Conservation (phyloP, 2,329 filamentous ascomycete species). For the Ascochyta fabae region DNA sequence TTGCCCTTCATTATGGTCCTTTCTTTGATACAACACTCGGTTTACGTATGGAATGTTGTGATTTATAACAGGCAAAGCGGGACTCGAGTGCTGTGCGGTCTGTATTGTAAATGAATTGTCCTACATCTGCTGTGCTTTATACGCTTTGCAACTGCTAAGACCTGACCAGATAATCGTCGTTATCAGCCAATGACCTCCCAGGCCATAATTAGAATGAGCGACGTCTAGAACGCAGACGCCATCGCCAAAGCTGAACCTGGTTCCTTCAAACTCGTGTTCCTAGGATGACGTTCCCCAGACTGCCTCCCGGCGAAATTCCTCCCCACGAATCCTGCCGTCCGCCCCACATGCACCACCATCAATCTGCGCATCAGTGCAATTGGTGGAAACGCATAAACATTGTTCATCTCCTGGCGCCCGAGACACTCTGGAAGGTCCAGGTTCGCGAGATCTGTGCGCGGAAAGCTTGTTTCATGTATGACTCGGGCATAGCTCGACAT, state of each 20-base stretch:
- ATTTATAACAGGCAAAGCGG: too few relatives aligned
- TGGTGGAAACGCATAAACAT: constrained; percentile 11
- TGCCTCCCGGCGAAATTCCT: constrained; percentile 5
- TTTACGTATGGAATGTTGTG: too few relatives aligned
- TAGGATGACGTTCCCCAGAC: neutral
- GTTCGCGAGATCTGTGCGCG: neutral
- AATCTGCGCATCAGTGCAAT: neutral
- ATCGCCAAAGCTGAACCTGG: neutral
- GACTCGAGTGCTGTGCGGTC: too few relatives aligned
- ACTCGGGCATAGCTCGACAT: constrained; percentile 1
- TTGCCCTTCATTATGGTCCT: too few relatives aligned
- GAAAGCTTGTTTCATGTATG: constrained; percentile 6
- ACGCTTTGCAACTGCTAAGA: too few relatives aligned
- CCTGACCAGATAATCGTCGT: too few relatives aligned
- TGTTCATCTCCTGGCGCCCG: constrained; percentile 8
- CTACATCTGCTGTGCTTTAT: too few relatives aligned
- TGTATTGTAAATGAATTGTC: too few relatives aligned
- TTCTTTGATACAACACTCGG: too few relatives aligned
- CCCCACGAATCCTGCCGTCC: constrained; percentile 13
- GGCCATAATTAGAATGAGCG: too few relatives aligned
- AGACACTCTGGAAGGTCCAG: constrained; percentile 4
- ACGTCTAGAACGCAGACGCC: too few relatives aligned
- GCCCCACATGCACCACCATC: constrained; percentile 4
- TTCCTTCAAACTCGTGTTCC: neutral
- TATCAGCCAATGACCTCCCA: too few relatives aligned